A percentile compares a stretch with the other conserved stretches of the same genome.
Conservation (phyloP, 1,139 yeast genomes). For the Pichia sp. region DNA sequence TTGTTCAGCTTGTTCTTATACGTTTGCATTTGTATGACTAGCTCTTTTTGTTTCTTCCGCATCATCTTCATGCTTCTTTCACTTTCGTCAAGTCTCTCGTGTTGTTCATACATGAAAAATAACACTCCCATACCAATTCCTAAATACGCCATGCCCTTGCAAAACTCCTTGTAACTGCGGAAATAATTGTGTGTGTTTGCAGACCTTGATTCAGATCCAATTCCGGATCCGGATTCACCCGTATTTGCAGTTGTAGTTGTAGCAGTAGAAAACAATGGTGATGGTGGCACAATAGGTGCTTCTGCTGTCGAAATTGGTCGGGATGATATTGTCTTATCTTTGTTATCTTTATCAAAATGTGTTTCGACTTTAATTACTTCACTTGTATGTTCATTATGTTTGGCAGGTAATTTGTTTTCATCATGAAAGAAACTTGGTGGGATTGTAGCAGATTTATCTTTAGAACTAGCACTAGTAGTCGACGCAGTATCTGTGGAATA, state of each 20-base stretch:
- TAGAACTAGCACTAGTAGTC: too few species aligned
- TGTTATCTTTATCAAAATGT: neutral
- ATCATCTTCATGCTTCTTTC: constrained; percentile 20
- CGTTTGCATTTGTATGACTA: constrained; percentile 24
- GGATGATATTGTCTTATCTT: neutral
- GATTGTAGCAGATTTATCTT: too few species aligned
- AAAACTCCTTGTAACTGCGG: constrained; percentile 10
- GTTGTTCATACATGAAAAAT: constrained; percentile 16
- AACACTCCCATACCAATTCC: constrained; percentile 13
- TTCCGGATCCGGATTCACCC: neutral
- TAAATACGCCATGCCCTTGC: constrained; percentile 15
- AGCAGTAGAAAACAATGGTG: too few species aligned
- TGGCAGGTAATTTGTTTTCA: constrained; percentile 8
- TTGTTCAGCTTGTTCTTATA: constrained; percentile 26
- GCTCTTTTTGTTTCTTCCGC: constrained; percentile 25
- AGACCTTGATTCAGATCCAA: neutral
- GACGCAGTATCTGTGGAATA: too few species aligned
- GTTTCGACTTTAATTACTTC: too few species aligned
- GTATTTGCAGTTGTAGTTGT: too few species aligned
- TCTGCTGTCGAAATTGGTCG: too few species aligned
- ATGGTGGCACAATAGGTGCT: too few species aligned
- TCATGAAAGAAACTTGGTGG: constrained; percentile 14
- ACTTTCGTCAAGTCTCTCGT: constrained; percentile 22
- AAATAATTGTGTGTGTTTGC: constrained; percentile 6
- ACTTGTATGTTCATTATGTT: too few species aligned